A percentile compares a stretch with the other conserved stretches of the same genome.
Conservation (phyloP, 2,329 filamentous ascomycete species). For the Aspergillus viridinutans region DNA sequence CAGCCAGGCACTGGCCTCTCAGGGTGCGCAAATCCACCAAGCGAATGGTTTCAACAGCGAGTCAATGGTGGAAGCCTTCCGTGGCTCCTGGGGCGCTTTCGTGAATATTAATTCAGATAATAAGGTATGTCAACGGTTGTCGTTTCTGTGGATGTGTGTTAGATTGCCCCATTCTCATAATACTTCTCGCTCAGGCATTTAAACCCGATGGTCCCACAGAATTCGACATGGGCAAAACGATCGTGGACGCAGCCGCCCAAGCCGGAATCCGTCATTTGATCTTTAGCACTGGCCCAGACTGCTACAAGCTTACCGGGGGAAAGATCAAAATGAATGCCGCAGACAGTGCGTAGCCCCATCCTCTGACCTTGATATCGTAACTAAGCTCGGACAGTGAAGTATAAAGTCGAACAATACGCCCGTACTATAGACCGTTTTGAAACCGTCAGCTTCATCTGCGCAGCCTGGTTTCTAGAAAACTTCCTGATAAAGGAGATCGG, state of each 20-base stretch:
- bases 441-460: constrained; percentile 32
- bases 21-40: constrained; percentile 23
- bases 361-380: not conserved
- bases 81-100: constrained; percentile 19
- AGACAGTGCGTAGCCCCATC: constrained; percentile 25
- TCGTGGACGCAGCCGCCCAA: constrained; percentile 32
- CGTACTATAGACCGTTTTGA: constrained; percentile 29
- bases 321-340: constrained; percentile 28
- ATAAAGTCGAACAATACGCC: constrained; percentile 38
- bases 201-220: constrained; percentile 24
- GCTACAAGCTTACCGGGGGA: constrained; percentile 31
- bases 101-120: constrained; percentile 24
- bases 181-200: not conserved
- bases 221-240: constrained; percentile 31
- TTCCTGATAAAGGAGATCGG: constrained; percentile 34
- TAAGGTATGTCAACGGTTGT: constrained; percentile 4
- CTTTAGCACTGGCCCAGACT: constrained; percentile 34
- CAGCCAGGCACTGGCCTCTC: constrained; percentile 14
- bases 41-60: constrained; percentile 15
- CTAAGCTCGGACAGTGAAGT: constrained; percentile 22
- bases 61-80: constrained; percentile 20
- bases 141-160: not conserved
- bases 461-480: constrained; percentile 45
- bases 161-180: not conserved
- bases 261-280: constrained; percentile 35